Percentiles rank a stretch among this genome's conserved stretches.
Evolutionary conservation across 2,329 filamentous ascomycete species (phyloP).

Genomic region (Cladosporium velox): DNA sequence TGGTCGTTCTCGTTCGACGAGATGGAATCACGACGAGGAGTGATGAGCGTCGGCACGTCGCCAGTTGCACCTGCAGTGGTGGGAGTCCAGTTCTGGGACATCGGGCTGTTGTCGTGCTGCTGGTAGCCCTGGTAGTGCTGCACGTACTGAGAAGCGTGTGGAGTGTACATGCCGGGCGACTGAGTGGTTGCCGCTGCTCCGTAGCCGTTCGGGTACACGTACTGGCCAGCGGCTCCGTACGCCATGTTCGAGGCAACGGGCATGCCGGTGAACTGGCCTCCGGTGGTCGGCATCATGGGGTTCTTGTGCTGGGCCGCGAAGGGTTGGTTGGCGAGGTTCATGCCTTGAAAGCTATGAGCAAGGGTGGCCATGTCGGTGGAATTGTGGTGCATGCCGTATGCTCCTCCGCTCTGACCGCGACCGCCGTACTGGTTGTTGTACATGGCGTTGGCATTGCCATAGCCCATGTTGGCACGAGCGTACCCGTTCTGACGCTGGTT

Average conservation of each 20-base stretch:
- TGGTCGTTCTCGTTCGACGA: conserved; percentile 56
- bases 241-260: conserved; percentile 33
- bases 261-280: conserved; percentile 34
- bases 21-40: conserved; percentile 53
- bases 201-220: conserved; percentile 38
- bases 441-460: conserved; percentile 33
- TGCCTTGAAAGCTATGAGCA: conserved; percentile 44
- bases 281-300: conserved; percentile 34
- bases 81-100: conserved; percentile 50
- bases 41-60: conserved; percentile 54
- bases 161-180: conserved; percentile 48
- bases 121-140: conserved; percentile 49
- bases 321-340: conserved; percentile 39
- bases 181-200: conserved; percentile 33
- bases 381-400: conserved; percentile 39
- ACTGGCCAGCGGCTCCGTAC: conserved; percentile 37
- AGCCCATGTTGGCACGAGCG: conserved; percentile 34
- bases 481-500: conserved; percentile 32
- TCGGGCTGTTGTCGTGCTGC: conserved; percentile 48
- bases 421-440: conserved; percentile 36
- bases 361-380: conserved; percentile 38
- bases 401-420: conserved; percentile 35
- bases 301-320: conserved; percentile 38
- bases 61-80: conserved; percentile 44
- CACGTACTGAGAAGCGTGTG: conserved; percentile 45